These are phyloP conservation scores for Tylopilus sp. DNA, from an alignment of 768 basidiomycete genomes.

Conservation along the genomic window DNA sequence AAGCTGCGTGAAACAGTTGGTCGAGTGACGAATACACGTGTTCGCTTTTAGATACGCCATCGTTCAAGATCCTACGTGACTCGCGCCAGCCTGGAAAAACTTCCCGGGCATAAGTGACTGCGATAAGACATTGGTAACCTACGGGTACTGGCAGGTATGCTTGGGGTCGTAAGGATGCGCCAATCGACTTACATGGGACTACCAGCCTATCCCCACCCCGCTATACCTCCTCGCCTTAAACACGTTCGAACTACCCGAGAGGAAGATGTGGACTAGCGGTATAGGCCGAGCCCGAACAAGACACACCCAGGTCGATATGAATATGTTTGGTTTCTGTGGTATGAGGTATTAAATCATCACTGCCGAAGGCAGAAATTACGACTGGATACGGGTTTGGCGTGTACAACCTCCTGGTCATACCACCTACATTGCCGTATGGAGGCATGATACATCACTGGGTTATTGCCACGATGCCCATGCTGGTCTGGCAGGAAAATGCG, in stretches of 20 bases:
- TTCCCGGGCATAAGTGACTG: no score
- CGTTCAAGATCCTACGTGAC: no score
- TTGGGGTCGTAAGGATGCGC: no score
- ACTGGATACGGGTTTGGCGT: conserved; percentile 79
- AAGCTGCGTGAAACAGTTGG: no score
- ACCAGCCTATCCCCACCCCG: conserved; percentile 76
- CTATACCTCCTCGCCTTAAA: conserved; percentile 88
- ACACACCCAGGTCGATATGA: conserved; percentile 68
- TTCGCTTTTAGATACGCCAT: no score
- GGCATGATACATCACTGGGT: conserved; percentile 81
- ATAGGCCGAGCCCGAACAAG: conserved; percentile 88
- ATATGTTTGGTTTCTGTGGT: background rate
- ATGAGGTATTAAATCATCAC: conserved; percentile 58
- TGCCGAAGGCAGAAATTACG: conserved; percentile 65
- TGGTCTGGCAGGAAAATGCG: no score
- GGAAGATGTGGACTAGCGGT: conserved; percentile 75
- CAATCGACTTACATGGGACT: no score
- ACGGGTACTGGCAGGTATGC: conserved; percentile 74
- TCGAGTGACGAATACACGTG: no score
- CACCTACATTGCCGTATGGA: conserved; percentile 92
- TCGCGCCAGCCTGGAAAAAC: no score
- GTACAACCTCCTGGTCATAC: no score
- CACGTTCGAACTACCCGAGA: conserved; percentile 54
- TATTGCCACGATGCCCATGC: no score
- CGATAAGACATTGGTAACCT: conserved; percentile 68